Percentiles rank a stretch among this genome's conserved stretches.
Evolutionary conservation across 169 alveolate species (phyloP).

Genomic region (Plasmodium billcollinsi): DNA sequence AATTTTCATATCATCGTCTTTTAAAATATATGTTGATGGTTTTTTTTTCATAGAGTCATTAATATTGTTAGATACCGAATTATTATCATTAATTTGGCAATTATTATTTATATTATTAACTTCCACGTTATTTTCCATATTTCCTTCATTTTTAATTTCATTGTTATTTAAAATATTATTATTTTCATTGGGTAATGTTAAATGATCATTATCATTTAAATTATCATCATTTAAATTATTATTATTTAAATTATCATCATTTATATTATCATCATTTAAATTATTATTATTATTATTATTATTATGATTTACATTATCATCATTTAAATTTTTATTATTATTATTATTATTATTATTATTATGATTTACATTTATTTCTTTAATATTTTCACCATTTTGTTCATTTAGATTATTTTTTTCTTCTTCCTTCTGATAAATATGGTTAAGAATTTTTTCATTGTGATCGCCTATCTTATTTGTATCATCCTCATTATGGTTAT

Average conservation of each 20-base stretch:
- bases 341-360: background rate
- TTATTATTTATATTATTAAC: background rate
- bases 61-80: conserved; percentile 16
- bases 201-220: background rate
- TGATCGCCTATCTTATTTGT: background rate
- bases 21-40: conserved; percentile 55
- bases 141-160: background rate
- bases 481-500: background rate
- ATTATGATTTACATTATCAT: background rate
- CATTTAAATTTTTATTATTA: background rate
- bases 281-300: background rate
- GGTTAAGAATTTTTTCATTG: background rate
- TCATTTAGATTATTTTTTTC: background rate
- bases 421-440: background rate
- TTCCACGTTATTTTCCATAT: background rate
- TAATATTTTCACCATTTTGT: background rate
- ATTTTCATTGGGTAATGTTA: background rate
- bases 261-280: background rate
- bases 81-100: background rate
- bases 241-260: background rate
- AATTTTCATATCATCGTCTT: conserved; percentile 66
- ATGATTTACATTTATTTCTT: background rate
- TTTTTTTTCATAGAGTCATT: conserved; percentile 7
- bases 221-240: background rate
- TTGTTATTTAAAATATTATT: background rate